Conservation (phyloP, 2,329 filamentous ascomycete species). For the Fusarium azukiicola region DNA sequence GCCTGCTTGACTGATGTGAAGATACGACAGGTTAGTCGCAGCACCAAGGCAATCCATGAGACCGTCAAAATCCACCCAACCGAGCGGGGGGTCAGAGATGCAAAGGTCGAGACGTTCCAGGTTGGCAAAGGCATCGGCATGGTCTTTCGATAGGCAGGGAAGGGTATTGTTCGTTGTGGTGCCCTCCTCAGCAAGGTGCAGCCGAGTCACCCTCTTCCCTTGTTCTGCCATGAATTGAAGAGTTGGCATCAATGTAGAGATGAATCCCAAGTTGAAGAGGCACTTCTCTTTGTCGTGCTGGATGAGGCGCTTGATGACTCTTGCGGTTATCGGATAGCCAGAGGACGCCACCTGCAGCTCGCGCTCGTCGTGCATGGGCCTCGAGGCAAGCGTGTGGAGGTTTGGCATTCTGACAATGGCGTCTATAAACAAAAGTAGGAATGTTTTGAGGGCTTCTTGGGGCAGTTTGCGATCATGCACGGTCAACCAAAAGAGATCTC, state of each 20-base stretch:
- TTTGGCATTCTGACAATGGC: slow-evolving; percentile 9
- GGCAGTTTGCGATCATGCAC: too few species aligned
- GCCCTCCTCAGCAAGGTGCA: slow-evolving; percentile 26
- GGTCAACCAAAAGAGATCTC: slow-evolving; percentile 16
- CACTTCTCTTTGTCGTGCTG: background rate
- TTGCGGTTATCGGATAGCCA: slow-evolving; percentile 1
- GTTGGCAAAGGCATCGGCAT: background rate
- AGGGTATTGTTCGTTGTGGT: background rate
- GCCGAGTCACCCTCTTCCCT: background rate
- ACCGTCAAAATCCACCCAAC: background rate
- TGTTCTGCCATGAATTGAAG: background rate
- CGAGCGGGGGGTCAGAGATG: background rate
- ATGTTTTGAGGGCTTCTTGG: background rate
- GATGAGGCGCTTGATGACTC: slow-evolving; percentile 2
- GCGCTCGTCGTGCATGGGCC: slow-evolving; percentile 26
- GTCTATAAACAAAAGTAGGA: background rate
- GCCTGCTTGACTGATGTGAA: slow-evolving; percentile 24
- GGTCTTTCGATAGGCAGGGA: background rate
- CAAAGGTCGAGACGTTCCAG: slow-evolving; percentile 30
- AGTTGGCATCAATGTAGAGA: slow-evolving; percentile 13
- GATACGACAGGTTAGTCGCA: slow-evolving; percentile 7
- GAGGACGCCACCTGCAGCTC: background rate
- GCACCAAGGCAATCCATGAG: slow-evolving; percentile 6
- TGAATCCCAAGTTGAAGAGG: slow-evolving; percentile 17
- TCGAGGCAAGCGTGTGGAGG: slow-evolving; percentile 26